phyloP scores from a whole-genome alignment of 441 rosid species.

The Gossypium trilobum region DNA sequence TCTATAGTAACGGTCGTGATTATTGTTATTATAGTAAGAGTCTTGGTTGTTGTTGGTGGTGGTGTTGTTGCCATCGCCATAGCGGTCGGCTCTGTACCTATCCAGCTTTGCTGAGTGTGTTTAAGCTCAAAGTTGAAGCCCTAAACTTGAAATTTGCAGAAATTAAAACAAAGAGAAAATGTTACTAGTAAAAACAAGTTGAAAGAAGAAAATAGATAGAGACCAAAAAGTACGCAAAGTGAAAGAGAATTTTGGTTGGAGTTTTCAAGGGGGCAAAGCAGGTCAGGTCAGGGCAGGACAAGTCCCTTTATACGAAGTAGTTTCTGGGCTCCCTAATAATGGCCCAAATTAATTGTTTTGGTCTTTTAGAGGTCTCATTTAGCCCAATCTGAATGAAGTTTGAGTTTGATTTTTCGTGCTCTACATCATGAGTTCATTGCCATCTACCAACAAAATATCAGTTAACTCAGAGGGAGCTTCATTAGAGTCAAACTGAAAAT shows the following conservation, averaged over 20 bases:
- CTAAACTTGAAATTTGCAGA: conserved; percentile 20
- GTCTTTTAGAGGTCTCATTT: too few relatives aligned
- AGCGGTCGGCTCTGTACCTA: conserved; percentile 67
- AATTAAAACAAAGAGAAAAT: conserved; percentile 2
- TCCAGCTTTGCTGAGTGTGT: conserved; percentile 48
- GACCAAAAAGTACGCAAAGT: not conserved
- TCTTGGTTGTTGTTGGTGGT: conserved; percentile 27
- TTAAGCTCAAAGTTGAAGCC: conserved; percentile 11
- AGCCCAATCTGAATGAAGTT: too few relatives aligned
- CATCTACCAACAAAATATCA: too few relatives aligned
- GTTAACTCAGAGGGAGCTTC: too few relatives aligned
- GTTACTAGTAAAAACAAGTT: not conserved
- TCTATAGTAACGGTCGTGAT: conserved; percentile 25
- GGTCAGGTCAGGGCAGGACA: too few relatives aligned
- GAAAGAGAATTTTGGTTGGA: not conserved
- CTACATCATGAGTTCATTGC: too few relatives aligned
- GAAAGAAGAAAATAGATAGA: not conserved
- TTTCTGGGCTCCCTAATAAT: not conserved
- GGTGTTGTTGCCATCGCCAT: conserved; percentile 29
- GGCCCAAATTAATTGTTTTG: not conserved
- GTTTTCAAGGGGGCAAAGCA: not conserved
- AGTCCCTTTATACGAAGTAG: too few relatives aligned
- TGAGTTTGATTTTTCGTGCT: too few relatives aligned
- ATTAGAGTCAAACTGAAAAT: too few relatives aligned
- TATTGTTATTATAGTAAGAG: conserved; percentile 30